Evolutionary conservation across 164 flowering plant genomes (phyloP).

Genomic region (Annona squamosa): DNA sequence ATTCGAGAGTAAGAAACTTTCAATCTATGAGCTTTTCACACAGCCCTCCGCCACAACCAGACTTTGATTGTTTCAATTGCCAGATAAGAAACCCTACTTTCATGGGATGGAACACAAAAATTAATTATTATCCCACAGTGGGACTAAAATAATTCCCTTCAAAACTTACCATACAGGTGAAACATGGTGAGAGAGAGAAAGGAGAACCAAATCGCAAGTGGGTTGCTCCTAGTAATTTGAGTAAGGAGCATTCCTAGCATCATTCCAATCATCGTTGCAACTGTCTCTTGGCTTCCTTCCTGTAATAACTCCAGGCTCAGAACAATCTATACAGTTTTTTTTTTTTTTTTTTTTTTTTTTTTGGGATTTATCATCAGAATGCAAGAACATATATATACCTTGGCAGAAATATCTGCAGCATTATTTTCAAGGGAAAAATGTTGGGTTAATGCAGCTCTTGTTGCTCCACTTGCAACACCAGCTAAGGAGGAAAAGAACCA

Average conservation of each 20-base stretch:
- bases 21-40: not conserved
- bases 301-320: conserved; percentile 17
- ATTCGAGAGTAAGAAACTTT: not conserved
- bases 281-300: conserved; percentile 99
- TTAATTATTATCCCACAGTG: not conserved
- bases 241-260: conserved; percentile 94
- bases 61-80: not conserved
- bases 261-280: conserved; percentile 98
- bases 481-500: conserved; percentile 38
- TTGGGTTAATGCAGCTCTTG: conserved; percentile 97
- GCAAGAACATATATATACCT: conserved; percentile 41
- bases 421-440: conserved; percentile 97
- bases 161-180: conserved; percentile 90
- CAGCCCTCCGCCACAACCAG: not conserved
- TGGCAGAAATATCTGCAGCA: conserved; percentile 97
- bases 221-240: conserved; percentile 63
- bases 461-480: conserved; percentile 99
- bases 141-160: not conserved
- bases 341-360: no score
- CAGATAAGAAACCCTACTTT: not conserved
- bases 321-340: not conserved
- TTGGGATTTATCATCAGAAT: not conserved
- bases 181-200: conserved; percentile 80
- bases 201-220: conserved; percentile 74
- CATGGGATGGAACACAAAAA: not conserved